These are phyloP conservation scores for Ophiosphaerella herpotricha DNA, from an alignment of 2,329 filamentous ascomycete species.

Conservation along the genomic window DNA sequence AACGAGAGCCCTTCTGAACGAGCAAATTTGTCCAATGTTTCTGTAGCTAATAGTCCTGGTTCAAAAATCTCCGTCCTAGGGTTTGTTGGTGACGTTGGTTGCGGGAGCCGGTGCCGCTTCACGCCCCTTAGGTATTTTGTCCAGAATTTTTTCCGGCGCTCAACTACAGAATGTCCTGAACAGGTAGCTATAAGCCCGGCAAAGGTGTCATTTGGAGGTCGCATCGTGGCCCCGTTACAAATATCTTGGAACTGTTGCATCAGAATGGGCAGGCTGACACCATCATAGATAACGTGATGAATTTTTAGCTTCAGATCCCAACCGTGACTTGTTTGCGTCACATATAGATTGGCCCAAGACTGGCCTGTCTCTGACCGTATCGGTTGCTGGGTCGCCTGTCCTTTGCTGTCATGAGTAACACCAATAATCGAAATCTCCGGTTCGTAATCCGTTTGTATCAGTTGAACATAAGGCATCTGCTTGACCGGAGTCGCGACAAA, in stretches of 20 bases:
- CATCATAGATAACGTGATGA: conserved; percentile 90
- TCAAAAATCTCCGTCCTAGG: conserved; percentile 52
- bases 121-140: conserved; percentile 48
- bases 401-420: conserved; percentile 19
- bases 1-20: conserved; percentile 63
- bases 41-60: conserved; percentile 53
- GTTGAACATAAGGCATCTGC: conserved; percentile 65
- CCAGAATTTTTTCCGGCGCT: conserved; percentile 56
- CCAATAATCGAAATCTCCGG: conserved; percentile 40
- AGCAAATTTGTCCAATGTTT: conserved; percentile 49
- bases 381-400: conserved; percentile 4
- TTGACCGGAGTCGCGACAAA: conserved; percentile 60
- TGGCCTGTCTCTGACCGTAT: conserved; percentile 15
- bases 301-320: conserved; percentile 58
- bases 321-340: conserved; percentile 30
- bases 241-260: conserved; percentile 57
- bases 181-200: conserved; percentile 47
- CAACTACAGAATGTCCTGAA: not conserved
- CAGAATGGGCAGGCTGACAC: conserved; percentile 72
- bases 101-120: conserved; percentile 9
- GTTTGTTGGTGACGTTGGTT: conserved; percentile 33
- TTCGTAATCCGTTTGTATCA: conserved; percentile 54
- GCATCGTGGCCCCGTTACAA: conserved; percentile 40
- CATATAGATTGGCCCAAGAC: conserved; percentile 45
- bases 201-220: conserved; percentile 38